Percentiles rank a stretch among this genome's conserved stretches.
Conservation (phyloP, 306 rosid genomes). For the Chamaecrista fasciculata region DNA sequence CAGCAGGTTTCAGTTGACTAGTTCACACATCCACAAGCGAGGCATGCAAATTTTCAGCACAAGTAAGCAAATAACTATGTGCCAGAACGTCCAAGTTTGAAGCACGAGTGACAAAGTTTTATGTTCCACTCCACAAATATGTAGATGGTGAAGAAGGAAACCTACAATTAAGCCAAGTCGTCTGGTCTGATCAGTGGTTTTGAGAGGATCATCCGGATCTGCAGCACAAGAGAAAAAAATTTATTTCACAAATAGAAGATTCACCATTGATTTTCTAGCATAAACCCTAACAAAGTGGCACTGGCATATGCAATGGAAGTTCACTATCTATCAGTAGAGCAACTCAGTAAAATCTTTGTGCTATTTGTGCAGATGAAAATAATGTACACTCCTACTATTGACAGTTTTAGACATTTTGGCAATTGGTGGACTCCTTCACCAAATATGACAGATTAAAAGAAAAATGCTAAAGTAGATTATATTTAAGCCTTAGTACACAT, state of each 20-base stretch:
- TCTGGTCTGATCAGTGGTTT: conserved; percentile 42
- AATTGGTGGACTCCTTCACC: not conserved
- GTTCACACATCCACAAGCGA: not conserved
- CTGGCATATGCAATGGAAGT: not conserved
- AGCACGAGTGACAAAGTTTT: not conserved
- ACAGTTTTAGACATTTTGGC: not conserved
- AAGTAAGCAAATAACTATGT: conserved; percentile 4
- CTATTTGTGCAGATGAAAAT: not conserved
- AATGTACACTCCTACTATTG: not conserved
- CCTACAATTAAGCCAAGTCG: conserved; percentile 51
- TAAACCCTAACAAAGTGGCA: not conserved
- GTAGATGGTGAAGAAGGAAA: conserved; percentile 8
- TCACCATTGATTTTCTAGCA: not conserved
- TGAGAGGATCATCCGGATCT: conserved; percentile 52
- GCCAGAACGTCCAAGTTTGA: not conserved
- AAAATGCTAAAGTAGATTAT: not conserved
- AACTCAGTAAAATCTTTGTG: not conserved
- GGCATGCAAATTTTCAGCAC: not conserved
- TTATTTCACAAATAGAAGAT: not conserved
- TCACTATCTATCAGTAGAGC: not conserved
- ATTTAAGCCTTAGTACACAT: not conserved
- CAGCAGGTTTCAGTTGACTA: not conserved
- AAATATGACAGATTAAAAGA: not conserved
- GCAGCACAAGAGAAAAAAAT: conserved; percentile 14
- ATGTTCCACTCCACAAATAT: not conserved